Percentiles rank a stretch among this genome's conserved stretches.
phyloP scores from a whole-genome alignment of 305 asterid genomes.

The Fraxinus velutina region DNA sequence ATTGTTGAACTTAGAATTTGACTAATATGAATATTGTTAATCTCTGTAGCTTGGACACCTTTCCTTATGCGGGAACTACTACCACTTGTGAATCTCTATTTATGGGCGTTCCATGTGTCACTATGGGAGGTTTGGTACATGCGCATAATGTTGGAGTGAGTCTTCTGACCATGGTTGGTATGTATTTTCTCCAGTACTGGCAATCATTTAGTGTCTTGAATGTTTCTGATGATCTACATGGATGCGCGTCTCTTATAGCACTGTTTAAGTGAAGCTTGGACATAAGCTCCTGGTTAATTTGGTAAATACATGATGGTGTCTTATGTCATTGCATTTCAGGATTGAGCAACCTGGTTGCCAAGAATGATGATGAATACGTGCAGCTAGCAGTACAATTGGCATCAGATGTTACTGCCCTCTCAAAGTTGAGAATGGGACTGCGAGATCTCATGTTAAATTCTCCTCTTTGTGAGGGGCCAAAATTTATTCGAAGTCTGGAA shows the following conservation, averaged over 20 bases:
- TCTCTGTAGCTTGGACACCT: constrained; percentile 82
- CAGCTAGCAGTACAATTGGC: constrained; percentile 66
- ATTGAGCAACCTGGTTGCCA: constrained; percentile 65
- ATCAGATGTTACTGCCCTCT: constrained; percentile 64
- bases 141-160: constrained; percentile 98
- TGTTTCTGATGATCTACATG: background rate
- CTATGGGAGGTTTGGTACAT: constrained; percentile 91
- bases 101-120: constrained; percentile 99
- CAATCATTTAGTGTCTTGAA: background rate
- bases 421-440: constrained; percentile 66
- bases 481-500: constrained; percentile 64
- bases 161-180: constrained; percentile 85
- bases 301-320: background rate
- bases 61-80: constrained; percentile 98
- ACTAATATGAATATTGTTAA: background rate
- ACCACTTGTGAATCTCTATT: constrained; percentile 96
- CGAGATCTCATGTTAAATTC: constrained; percentile 84
- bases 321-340: constrained; percentile 44
- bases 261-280: background rate
- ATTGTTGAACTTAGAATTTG: background rate
- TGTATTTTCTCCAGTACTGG: constrained; percentile 24
- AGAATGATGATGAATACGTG: constrained; percentile 86
- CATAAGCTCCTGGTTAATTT: background rate
- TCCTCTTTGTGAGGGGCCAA: constrained; percentile 77
- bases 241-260: background rate